Evolutionary conservation across 768 basidiomycete species (phyloP), one percentile per base, ranked within the genome.

Genomic region (Flagelloscypha sp.): DNA sequence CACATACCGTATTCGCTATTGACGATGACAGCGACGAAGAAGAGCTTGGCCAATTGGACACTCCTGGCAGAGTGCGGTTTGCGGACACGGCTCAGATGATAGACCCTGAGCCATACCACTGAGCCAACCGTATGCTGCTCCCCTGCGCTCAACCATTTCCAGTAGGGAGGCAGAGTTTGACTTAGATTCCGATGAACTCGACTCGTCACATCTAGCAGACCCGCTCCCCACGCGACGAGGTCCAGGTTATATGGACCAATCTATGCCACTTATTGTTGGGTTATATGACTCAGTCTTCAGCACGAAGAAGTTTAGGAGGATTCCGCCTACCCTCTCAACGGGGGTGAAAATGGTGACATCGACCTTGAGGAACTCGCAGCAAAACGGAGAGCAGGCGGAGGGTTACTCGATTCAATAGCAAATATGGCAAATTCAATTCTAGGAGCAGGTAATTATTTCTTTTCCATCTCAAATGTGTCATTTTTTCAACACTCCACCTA

Each of bases 341-440:
- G 47, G 17, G 53, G 51, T 17, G 57, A 56, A 42, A 48, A 66
- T 44, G 40, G 58, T 30, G 44, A 70, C 24, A 44, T 83, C 37
- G 68, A 90, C 61, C 55, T 92, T 49, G 74, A 92, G 38, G 79
- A 81, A 42, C 58, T 93, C 20, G 75, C 79, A 27, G 67, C 70
- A 15, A 82, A 82, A 54, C 64, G 66, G 29, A 66, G 59, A 24
- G 72, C 77, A 0, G 84, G 86, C 29, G 85, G 87, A 15, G 77
- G 79, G 0, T 58, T 90, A 63, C 7, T 88, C 1, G 79, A 86
- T 49, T 88, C 85, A 6, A 70, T 87, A 39, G 83, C 86, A 15
- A 86, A 93, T 54, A 95, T 95, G 94, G 85, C 89, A 15, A 97
- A 98, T 53, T 90, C 87, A 2, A 95, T 98, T 22, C 62, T 97